Conservation (phyloP, 1,139 yeast species). For the Sugiyamaella sp. region DNA sequence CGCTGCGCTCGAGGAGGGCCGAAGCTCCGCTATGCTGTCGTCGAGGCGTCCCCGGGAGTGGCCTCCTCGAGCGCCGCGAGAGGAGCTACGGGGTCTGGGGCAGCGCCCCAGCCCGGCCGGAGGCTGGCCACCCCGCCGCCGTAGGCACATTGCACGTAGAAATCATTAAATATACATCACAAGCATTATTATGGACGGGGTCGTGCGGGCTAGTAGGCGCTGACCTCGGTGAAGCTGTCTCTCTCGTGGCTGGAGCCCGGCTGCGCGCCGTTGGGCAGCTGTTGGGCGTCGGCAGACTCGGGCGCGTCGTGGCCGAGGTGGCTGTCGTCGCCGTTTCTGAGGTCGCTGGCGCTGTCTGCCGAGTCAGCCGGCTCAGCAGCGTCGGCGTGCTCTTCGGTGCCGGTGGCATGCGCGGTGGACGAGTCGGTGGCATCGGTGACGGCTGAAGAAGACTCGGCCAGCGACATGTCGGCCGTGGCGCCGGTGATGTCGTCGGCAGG, state of each 20-base stretch:
- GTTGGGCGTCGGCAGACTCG: background rate
- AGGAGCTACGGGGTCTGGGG: constrained; percentile 1
- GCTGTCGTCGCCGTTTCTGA: too few species aligned
- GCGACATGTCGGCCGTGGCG: background rate
- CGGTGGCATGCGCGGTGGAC: background rate
- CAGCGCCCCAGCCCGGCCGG: constrained; percentile 5
- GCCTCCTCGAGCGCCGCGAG: background rate
- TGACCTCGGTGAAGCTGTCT: constrained; percentile 38
- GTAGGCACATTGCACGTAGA: too few species aligned
- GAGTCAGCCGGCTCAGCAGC: too few species aligned
- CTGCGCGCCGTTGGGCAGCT: background rate
- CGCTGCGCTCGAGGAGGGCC: constrained; percentile 1
- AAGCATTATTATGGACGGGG: background rate
- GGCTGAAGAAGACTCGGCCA: background rate
- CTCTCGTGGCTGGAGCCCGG: constrained; percentile 14
- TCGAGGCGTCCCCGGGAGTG: too few species aligned
- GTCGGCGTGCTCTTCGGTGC: background rate
- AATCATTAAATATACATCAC: background rate
- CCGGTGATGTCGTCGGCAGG: background rate
- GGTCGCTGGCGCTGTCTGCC: too few species aligned
- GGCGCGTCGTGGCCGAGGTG: background rate
- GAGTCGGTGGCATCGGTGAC: background rate
- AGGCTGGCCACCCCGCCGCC: background rate
- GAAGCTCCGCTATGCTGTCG: too few species aligned
- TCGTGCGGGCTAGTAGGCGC: constrained; percentile 32